Evolutionary conservation across 345 rosid species (phyloP).

Genomic region (Carallia brachiata): DNA sequence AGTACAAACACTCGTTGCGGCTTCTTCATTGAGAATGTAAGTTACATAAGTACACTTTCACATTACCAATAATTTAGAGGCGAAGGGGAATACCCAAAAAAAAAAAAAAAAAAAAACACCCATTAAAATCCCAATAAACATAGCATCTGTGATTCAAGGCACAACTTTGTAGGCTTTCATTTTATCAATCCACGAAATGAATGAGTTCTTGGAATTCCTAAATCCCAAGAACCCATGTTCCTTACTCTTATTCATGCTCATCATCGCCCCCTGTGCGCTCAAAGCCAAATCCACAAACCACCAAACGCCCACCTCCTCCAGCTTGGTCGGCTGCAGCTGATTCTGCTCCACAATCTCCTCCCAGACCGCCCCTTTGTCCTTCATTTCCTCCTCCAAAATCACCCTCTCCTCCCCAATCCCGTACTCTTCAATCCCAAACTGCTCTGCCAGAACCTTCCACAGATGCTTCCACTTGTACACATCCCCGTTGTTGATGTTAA

Average conservation of each 20-base stretch:
- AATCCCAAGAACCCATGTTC: slow-evolving; percentile 86
- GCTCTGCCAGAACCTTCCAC: slow-evolving; percentile 74
- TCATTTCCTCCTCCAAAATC: slow-evolving; percentile 60
- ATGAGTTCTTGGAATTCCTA: slow-evolving; percentile 70
- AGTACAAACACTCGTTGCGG: too few species aligned
- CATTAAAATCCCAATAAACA: too few species aligned
- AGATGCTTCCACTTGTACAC: slow-evolving; percentile 82
- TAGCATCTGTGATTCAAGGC: neutral
- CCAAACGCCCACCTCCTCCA: slow-evolving; percentile 61
- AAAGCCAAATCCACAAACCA: slow-evolving; percentile 56
- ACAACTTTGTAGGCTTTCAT: slow-evolving; percentile 18
- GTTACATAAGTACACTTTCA: too few species aligned
- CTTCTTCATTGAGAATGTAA: too few species aligned
- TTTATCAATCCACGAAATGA: slow-evolving; percentile 36
- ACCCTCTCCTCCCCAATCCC: slow-evolving; percentile 60
- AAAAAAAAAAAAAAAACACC: too few species aligned
- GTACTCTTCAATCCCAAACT: slow-evolving; percentile 70
- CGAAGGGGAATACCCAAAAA: too few species aligned
- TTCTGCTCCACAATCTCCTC: slow-evolving; percentile 73
- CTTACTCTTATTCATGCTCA: slow-evolving; percentile 78
- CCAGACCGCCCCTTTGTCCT: slow-evolving; percentile 64
- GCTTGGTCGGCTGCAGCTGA: slow-evolving; percentile 44
- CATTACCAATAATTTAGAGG: too few species aligned
- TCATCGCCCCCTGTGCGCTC: neutral
- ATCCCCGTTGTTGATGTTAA: slow-evolving; percentile 73